A percentile compares a stretch with the other conserved stretches of the same genome.
These are phyloP conservation scores for Geotrichum bryndzae DNA, from an alignment of 1,139 yeast genomes.

Conservation along the genomic window DNA sequence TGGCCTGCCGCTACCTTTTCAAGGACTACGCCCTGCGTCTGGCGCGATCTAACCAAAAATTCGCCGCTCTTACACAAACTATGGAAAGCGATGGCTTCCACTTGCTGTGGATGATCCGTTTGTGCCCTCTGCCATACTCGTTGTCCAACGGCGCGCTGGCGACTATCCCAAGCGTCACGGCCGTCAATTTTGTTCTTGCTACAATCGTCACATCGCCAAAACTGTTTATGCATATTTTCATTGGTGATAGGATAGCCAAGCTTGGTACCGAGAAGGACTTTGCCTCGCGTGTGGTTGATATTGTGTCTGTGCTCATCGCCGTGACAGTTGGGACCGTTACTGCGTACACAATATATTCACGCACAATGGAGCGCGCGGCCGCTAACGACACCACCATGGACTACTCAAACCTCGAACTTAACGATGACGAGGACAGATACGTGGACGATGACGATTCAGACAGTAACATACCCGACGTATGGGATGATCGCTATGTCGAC, in stretches of 20 bases:
- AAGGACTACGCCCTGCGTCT: conserved; percentile 52
- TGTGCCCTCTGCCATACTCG: conserved; percentile 92
- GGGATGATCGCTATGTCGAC: neutral
- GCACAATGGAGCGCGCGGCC: conserved; percentile 40
- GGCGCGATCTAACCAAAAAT: conserved; percentile 49
- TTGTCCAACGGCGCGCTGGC: conserved; percentile 89
- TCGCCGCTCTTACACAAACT: conserved; percentile 71
- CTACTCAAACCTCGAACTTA: neutral
- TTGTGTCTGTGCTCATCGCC: conserved; percentile 58
- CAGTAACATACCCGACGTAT: neutral
- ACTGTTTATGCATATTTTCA: conserved; percentile 64
- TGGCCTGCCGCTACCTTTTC: conserved; percentile 58
- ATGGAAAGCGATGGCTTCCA: conserved; percentile 61
- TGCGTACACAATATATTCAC: conserved; percentile 64
- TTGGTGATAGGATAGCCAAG: conserved; percentile 70
- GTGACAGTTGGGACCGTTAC: conserved; percentile 52
- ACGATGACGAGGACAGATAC: neutral
- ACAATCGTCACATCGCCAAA: conserved; percentile 77
- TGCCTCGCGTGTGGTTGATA: conserved; percentile 52
- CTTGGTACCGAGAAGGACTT: conserved; percentile 54
- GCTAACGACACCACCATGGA: conserved; percentile 3
- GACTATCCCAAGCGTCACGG: conserved; percentile 67
- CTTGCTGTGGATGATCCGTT: conserved; percentile 62
- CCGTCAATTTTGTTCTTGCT: conserved; percentile 60
- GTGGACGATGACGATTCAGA: neutral